Conservation (phyloP, 805 yeast genomes). For the Saccharomycopsis selenospora region DNA sequence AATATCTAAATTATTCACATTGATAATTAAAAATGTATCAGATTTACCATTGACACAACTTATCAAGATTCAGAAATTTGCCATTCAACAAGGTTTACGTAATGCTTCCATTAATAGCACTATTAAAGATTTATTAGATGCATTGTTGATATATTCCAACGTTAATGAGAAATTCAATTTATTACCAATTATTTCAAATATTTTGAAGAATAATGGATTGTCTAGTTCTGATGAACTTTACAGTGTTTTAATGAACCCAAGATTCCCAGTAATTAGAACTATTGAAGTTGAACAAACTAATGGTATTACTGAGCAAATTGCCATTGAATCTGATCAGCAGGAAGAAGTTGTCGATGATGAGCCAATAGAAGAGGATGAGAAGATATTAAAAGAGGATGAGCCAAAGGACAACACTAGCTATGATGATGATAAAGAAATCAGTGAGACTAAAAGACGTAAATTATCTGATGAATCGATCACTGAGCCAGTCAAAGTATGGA, state of each 20-base stretch:
- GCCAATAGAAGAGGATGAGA: conserved; percentile 26
- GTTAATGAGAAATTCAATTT: conserved; percentile 50
- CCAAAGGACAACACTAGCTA: neutral
- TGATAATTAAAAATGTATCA: conserved; percentile 34
- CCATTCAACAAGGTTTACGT: conserved; percentile 33
- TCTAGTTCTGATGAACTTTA: conserved; percentile 30
- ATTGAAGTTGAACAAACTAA: conserved; percentile 20
- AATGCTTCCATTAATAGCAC: conserved; percentile 25
- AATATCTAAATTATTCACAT: neutral
- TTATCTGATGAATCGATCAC: neutral
- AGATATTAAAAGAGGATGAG: conserved; percentile 21
- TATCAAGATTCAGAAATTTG: conserved; percentile 45
- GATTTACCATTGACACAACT: conserved; percentile 57
- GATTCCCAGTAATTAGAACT: conserved; percentile 50
- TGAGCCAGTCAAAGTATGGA: neutral
- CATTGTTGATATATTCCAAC: conserved; percentile 64
- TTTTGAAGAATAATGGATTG: conserved; percentile 30
- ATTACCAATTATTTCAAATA: conserved; percentile 58
- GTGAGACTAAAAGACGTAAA: conserved; percentile 1
- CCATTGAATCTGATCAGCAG: conserved; percentile 24
- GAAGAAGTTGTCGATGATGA: conserved; percentile 22
- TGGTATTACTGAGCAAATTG: conserved; percentile 26
- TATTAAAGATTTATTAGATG: conserved; percentile 37
- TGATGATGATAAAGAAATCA: neutral
- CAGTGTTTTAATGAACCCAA: conserved; percentile 63